Base-by-base conservation (phyloP, 2,329 filamentous ascomycete species). In the Cryoendolithus antarcticus region DNA sequence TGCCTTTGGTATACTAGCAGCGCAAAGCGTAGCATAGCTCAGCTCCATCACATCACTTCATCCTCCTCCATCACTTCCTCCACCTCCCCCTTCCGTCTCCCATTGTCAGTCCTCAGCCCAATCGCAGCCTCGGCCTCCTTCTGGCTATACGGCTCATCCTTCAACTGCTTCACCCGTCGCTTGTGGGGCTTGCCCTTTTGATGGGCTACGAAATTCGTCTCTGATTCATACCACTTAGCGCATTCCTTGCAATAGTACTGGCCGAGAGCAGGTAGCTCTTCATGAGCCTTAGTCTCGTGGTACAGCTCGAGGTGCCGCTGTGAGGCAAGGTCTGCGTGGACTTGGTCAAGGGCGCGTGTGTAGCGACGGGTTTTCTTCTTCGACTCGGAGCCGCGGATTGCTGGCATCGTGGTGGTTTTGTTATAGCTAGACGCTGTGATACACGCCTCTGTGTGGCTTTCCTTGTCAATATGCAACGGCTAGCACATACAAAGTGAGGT, bases 171-270 rank as follows among this genome's bases (percentile, higher is more conserved):
- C 39, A 93, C 65, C 59, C 89, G 93, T 68, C 86, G 77, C 74
- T 88, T 95, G 65, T 98, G 91, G 48, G 84, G 85, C 66, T 95
- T 98, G 52, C 85, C 86, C 61, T 82, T 85, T 41, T 71, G 70
- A 63, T 98, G 91, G 21, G 75, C 70, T 29, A 72, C 69, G 42
- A 93, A 67, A 51, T 84, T 93, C 52, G 73, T 62, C 49, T 91
- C 82, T 36, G 78, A 82, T 61, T 96, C 89, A 60, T 93, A 96
- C 81, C 85, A 96, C 66, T 93, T 96, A 46, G 91, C 82, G 62
- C 91, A 98, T 62, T 94, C 83, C 10, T 82, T 70, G 62, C 91
- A 98, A 63, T 95, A 96, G 59, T 80, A 80, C 51, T 77, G 72
- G 19, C 91, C 91, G 35, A 95, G 70, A 0, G 79, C 89, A 3